Evolutionary conservation across 108 stramenopile species (phyloP).

Genomic region (Nitzschia sp.): DNA sequence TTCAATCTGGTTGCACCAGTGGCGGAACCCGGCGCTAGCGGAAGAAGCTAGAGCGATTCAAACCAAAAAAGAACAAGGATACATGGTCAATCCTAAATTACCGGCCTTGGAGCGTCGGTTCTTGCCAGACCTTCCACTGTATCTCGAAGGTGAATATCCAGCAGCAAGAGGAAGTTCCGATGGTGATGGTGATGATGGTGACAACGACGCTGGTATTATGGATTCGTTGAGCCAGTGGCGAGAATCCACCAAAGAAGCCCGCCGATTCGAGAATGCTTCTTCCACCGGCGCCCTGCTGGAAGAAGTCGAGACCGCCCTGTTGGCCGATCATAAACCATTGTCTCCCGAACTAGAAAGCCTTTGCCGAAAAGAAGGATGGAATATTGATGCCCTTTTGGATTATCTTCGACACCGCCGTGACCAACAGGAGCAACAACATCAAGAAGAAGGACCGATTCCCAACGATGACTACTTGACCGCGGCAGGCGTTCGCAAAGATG

Average conservation of each 20-base stretch:
- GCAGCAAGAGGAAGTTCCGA: too few relatives aligned
- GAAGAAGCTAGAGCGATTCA: conserved; percentile 22
- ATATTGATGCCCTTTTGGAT: conserved; percentile 28
- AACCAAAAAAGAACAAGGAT: conserved; percentile 28
- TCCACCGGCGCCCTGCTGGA: conserved; percentile 4
- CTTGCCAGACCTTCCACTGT: conserved; percentile 17
- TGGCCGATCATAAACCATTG: conserved; percentile 12
- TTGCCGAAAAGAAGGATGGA: conserved; percentile 31
- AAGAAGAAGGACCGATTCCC: not conserved
- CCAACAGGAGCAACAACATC: not conserved
- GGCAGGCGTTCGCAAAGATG: not conserved
- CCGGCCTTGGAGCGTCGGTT: conserved; percentile 46
- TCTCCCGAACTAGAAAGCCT: conserved; percentile 11
- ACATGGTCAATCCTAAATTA: conserved; percentile 29
- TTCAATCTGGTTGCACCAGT: conserved; percentile 40
- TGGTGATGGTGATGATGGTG: too few relatives aligned
- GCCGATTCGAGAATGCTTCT: conserved; percentile 29
- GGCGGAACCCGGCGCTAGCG: conserved; percentile 28
- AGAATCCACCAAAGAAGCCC: conserved; percentile 33
- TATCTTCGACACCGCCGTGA: conserved; percentile 12
- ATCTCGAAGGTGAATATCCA: not conserved
- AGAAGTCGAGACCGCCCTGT: conserved; percentile 28
- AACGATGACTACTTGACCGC: not conserved
- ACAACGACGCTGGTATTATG: not conserved
- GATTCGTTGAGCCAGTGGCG: conserved; percentile 36